phyloP scores from a whole-genome alignment of 2,329 filamentous ascomycete species.

The Aspergillus fructus region DNA sequence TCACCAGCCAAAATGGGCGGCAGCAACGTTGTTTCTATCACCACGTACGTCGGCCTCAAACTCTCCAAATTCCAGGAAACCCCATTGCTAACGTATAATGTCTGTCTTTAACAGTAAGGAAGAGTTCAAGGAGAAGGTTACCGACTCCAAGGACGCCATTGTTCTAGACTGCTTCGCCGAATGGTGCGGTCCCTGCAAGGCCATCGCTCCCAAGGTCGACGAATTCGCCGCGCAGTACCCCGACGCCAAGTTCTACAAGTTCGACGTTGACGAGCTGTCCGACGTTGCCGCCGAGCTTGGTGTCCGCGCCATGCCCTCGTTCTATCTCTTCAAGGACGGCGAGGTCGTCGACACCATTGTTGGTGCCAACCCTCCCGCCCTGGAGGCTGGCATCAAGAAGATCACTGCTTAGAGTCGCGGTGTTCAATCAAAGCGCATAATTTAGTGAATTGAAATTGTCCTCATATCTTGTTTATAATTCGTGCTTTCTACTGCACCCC shows the following conservation, averaged over 20 bases:
- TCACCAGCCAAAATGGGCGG: conserved; percentile 36
- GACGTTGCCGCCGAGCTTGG: conserved; percentile 74
- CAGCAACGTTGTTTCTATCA: conserved; percentile 25
- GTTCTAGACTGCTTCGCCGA: conserved; percentile 83
- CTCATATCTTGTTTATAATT: not conserved
- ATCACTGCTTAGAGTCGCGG: conserved; percentile 20
- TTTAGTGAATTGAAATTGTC: not conserved
- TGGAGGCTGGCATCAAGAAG: conserved; percentile 48
- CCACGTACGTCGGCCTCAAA: conserved; percentile 20
- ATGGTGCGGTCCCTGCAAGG: conserved; percentile 96
- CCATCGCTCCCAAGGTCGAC: conserved; percentile 73
- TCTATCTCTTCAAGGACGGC: conserved; percentile 79
- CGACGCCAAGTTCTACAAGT: conserved; percentile 74
- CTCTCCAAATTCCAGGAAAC: not conserved
- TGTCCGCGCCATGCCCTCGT: conserved; percentile 91
- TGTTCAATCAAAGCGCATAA: not conserved
- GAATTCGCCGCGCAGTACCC: conserved; percentile 61
- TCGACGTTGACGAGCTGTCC: conserved; percentile 82
- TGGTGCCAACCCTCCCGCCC: conserved; percentile 73
- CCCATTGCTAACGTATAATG: not conserved
- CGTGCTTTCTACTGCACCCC: too few relatives aligned
- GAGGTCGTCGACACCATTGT: conserved; percentile 71
- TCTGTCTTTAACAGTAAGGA: conserved; percentile 48
- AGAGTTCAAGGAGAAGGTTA: conserved; percentile 57
- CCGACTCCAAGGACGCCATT: conserved; percentile 56